These are phyloP conservation scores for Teunomyces kruisii DNA, from an alignment of 805 yeast species.

Conservation along the genomic window DNA sequence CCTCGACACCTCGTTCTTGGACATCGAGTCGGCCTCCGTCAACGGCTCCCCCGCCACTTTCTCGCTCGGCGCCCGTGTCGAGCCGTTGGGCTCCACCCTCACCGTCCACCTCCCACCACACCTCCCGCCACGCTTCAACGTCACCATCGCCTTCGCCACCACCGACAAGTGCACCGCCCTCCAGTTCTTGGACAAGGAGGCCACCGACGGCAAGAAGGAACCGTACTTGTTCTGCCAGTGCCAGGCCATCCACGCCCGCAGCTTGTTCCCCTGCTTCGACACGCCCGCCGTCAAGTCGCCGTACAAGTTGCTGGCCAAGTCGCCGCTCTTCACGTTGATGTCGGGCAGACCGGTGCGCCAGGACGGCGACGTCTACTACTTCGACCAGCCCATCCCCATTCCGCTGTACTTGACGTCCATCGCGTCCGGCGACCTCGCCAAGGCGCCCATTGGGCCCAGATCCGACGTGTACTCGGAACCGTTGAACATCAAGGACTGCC, in stretches of 20 bases:
- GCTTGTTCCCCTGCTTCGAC: conserved; percentile 37
- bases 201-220: conserved; percentile 28
- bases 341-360: conserved; percentile 27
- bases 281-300: conserved; percentile 34
- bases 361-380: conserved; percentile 17
- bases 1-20: conserved; percentile 29
- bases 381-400: conserved; percentile 35
- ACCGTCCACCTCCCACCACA: conserved; percentile 12
- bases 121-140: conserved; percentile 5
- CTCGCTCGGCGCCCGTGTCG: conserved; percentile 11
- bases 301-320: conserved; percentile 23
- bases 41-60: conserved; percentile 16
- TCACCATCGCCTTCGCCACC: conserved; percentile 23
- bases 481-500: conserved; percentile 24
- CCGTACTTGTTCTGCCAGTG: conserved; percentile 38
- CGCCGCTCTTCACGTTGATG: conserved; percentile 28
- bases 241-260: conserved; percentile 36
- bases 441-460: conserved; percentile 34
- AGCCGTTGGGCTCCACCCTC: conserved; percentile 28
- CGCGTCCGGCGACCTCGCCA: conserved; percentile 31
- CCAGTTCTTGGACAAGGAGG: conserved; percentile 28
- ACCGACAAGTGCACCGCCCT: conserved; percentile 34
- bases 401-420: conserved; percentile 36
- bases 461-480: conserved; percentile 30
- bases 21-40: conserved; percentile 17